Evolutionary conservation across 1,284 basidiomycete genomes (phyloP), one percentile per base, ranked within the genome.

Genomic region (Austroboletus rostrupii): DNA sequence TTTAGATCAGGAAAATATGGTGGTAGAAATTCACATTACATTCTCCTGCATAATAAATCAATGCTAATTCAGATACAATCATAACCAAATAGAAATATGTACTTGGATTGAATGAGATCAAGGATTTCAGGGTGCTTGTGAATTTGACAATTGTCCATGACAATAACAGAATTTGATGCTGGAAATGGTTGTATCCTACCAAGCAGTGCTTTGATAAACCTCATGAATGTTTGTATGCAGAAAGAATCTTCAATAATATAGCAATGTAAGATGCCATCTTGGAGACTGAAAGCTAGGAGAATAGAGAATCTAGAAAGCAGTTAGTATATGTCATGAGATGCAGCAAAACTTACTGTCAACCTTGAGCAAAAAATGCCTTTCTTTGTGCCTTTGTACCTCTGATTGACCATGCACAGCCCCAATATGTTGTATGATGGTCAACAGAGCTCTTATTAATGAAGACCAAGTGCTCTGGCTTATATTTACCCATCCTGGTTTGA

Each of bases 221-320:
- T 0, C 5, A 2, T 29, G 19, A 54, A 54, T 0, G n/a, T 35
- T 0, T n/a, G 21, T 0, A 33, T 49, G 13, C 29, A 47, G 8
- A 55, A 54, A 0, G 45, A 55, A 1, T 53, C 53, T 26, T 55
- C 32, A 1, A 55, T 39, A 0, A 51, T 21, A 0, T 37, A 2
- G 6, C 53, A 55, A 8, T 55, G 39, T 1, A 55, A 1, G 13
- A 57, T 56, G 3, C 45, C 38, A 5, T 11, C 1, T 1, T 53
- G 31, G 0, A 36, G 49, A 0, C n/a, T n/a, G n/a, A 56, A 21
- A 0, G 36, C 45, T 11, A 45, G 51, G 1, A 56, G 54, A 23
- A 57, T 45, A 0, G 42, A 56, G 7, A 40, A 53, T 2, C 55
- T 56, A 1, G 9, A 19, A 28, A n/a, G 37, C 37, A 38, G 14